phyloP scores from a whole-genome alignment of 2,329 filamentous ascomycete genomes.

The Chrysosporium queenslandicum region DNA sequence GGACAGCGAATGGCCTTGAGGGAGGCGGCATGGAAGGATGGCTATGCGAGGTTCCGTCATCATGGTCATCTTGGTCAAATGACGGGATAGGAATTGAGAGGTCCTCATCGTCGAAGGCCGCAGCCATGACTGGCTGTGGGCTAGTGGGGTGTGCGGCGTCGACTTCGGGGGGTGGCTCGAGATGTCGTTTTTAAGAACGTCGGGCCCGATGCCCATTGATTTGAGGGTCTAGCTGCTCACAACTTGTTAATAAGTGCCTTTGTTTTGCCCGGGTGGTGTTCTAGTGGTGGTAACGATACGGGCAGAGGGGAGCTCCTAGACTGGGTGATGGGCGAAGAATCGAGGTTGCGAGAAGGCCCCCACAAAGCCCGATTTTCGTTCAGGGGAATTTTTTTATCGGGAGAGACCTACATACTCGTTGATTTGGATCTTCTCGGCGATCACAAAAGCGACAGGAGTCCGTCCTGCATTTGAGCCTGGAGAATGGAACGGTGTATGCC shows the following conservation, averaged over 20 bases:
- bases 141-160: background rate
- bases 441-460: too few relatives aligned
- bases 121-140: slow-evolving; percentile 23
- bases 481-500: too few relatives aligned
- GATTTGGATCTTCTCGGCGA: too few relatives aligned
- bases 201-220: background rate
- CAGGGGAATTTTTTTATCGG: too few relatives aligned
- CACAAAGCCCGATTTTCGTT: too few relatives aligned
- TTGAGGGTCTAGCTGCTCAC: too few relatives aligned
- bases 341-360: too few relatives aligned
- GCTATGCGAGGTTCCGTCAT: slow-evolving; percentile 17
- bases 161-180: background rate
- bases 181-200: background rate
- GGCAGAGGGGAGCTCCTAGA: too few relatives aligned
- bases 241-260: background rate
- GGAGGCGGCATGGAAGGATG: slow-evolving; percentile 16
- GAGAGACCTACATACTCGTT: too few relatives aligned
- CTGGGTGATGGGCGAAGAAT: too few relatives aligned
- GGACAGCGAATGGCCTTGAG: slow-evolving; percentile 15
- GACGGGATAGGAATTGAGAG: slow-evolving; percentile 29
- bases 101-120: slow-evolving; percentile 31
- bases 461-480: too few relatives aligned
- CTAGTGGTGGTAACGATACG: background rate
- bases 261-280: background rate
- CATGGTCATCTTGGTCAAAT: slow-evolving; percentile 15